A percentile compares a stretch with the other conserved stretches of the same genome.
phyloP scores from a whole-genome alignment of 495 filamentous ascomycete species.

The Aspergillus cavernicola region DNA sequence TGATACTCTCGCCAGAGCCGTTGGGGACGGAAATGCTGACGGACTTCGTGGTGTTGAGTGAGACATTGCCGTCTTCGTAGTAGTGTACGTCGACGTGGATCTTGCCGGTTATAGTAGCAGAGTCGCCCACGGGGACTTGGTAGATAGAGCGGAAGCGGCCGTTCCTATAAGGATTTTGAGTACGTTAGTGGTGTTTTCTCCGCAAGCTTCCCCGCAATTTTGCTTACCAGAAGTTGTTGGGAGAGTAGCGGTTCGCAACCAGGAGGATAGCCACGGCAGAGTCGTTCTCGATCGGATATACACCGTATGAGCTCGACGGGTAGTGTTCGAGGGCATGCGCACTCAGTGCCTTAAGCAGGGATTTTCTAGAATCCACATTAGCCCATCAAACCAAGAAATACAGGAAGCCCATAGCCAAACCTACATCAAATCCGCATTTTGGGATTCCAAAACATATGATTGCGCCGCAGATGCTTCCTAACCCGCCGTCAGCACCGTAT shows the following conservation, averaged over 20 bases:
- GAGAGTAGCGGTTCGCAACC: constrained; percentile 94
- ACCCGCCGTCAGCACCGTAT: constrained; percentile 2
- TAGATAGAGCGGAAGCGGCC: constrained; percentile 93
- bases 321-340: constrained; percentile 88
- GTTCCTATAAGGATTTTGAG: constrained; percentile 61
- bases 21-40: constrained; percentile 56
- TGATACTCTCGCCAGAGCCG: constrained; percentile 61
- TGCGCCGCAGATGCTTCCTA: constrained; percentile 82
- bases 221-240: constrained; percentile 88
- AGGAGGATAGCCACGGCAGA: constrained; percentile 73
- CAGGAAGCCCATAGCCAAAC: constrained; percentile 2
- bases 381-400: not conserved
- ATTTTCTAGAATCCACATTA: constrained; percentile 40
- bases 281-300: constrained; percentile 73
- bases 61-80: constrained; percentile 99
- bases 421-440: constrained; percentile 77
- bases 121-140: constrained; percentile 57
- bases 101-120: constrained; percentile 41
- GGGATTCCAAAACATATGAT: constrained; percentile 75
- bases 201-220: too few species aligned
- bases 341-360: constrained; percentile 71
- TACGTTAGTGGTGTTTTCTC: too few species aligned
- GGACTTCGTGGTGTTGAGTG: constrained; percentile 79
- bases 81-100: constrained; percentile 78
- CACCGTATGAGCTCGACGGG: constrained; percentile 71